Base-by-base conservation (phyloP, 352 stramenopile species). In the Thalassiosira allenii region DNA sequence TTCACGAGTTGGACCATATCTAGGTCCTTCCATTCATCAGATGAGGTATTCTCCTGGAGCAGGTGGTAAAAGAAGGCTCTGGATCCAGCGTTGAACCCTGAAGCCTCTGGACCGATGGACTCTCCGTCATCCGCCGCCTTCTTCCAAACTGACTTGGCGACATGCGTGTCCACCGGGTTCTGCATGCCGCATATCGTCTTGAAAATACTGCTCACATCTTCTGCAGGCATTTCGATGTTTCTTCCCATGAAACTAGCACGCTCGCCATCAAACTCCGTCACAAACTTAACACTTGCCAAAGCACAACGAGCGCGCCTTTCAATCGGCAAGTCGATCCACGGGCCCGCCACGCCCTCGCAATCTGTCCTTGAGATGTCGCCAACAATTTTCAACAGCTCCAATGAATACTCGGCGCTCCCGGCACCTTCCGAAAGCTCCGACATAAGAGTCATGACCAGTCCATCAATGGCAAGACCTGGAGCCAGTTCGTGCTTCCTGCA, bases 1-100 rank as follows among this genome's bases (percentile, higher is more conserved):
- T 59, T 71, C 2, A 34, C 47, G 14, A 71, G 14, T 30, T 58
- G 27, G 12, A 58, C 17, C 8, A 51, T 25, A 43, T 71, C 62
- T 20, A 71, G 29, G 8, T n/a, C 17, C 27, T 23, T 20, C 62
- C 62, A 59, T 2, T 44, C 62, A 44, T 59, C 62, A 52, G 62
- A 30, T 43, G 27, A n/a, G n/a, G 3, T 47, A 22, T 69, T 23
- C 14, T 22, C 40, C 33, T 32, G 25, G 23, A 70, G 44, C 43
- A 70, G 49, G 59, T 59, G 32, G 33, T 59, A 58, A 3, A 70
- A 37, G 22, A 70, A 70, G 3, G 61, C 61, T 41, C 61, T 57
- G 11, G 25, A 27, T 5, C 17, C 22, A 54, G 17, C 3, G 32
- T 70, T 70, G 3, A n/a, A 20, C 41, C 43, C 61, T n/a, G n/a